Evolutionary conservation across 1,139 yeast genomes (phyloP).

Genomic region (Sugiyamaella novakii): DNA sequence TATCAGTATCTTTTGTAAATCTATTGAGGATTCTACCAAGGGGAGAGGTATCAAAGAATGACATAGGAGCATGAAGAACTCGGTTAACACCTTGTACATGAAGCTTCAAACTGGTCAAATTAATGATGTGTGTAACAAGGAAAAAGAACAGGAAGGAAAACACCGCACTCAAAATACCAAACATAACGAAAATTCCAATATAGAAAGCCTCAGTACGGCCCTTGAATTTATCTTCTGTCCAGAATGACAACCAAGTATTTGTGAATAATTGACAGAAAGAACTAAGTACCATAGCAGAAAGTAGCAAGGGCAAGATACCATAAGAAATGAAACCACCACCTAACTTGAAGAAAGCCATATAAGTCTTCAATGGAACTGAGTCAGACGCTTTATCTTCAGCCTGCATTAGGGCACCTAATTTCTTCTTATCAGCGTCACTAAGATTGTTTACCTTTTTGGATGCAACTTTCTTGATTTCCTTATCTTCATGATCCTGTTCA

Average conservation of each 20-base stretch:
- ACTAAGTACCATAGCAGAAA: conserved; percentile 47
- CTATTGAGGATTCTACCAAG: conserved; percentile 71
- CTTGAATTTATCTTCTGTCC: conserved; percentile 64
- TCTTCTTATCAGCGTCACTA: conserved; percentile 26
- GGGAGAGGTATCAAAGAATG: conserved; percentile 68
- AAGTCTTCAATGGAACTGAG: conserved; percentile 51
- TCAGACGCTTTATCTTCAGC: conserved; percentile 56
- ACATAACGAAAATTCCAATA: conserved; percentile 70
- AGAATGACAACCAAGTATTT: conserved; percentile 83
- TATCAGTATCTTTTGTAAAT: conserved; percentile 82
- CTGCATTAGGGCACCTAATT: conserved; percentile 42
- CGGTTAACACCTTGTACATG: conserved; percentile 56
- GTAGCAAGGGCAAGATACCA: conserved; percentile 47
- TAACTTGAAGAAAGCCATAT: conserved; percentile 53
- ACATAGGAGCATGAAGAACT: conserved; percentile 75
- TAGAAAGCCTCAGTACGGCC: conserved; percentile 56
- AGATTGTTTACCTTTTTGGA: conserved; percentile 22
- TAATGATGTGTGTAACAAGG: conserved; percentile 54
- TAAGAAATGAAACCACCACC: conserved; percentile 57
- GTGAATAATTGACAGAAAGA: conserved; percentile 67
- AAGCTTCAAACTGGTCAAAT: conserved; percentile 44
- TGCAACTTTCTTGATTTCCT: conserved; percentile 21
- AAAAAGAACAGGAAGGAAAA: conserved; percentile 49
- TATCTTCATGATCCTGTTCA: conserved; percentile 27
- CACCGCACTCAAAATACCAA: conserved; percentile 45